These are phyloP conservation scores for Diaporthe vaccinii DNA, from an alignment of 2,329 filamentous ascomycete species.

Conservation along the genomic window DNA sequence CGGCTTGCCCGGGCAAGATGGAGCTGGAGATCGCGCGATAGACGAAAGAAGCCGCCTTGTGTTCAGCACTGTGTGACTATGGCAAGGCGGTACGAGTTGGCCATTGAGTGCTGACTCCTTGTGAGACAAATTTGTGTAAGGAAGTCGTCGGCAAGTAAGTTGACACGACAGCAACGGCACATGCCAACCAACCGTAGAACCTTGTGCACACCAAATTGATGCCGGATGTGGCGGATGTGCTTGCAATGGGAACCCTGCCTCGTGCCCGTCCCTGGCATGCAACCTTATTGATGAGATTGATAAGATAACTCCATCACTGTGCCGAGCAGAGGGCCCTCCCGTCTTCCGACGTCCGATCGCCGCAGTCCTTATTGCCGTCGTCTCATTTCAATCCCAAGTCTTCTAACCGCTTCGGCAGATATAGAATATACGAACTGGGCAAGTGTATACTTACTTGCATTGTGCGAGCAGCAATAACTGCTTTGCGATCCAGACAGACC, in stretches of 20 bases:
- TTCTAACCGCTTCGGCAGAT: not conserved
- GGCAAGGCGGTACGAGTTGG: conserved; percentile 11
- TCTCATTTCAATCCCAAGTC: not conserved
- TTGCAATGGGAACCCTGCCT: conserved; percentile 17
- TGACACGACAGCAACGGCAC: conserved; percentile 28
- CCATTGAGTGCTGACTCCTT: not conserved
- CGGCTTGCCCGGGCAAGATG: no score
- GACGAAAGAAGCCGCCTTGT: conserved; percentile 6
- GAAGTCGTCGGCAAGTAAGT: not conserved
- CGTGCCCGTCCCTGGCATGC: not conserved
- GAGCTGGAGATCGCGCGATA: conserved; percentile 9
- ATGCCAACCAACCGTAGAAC: not conserved
- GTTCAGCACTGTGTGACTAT: conserved; percentile 18
- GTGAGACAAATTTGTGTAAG: conserved; percentile 1
- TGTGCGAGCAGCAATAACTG: not conserved
- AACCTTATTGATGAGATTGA: conserved; percentile 22
- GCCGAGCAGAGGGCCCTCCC: conserved; percentile 16
- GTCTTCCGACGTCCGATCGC: conserved; percentile 16
- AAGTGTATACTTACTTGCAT: not conserved
- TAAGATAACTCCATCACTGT: conserved; percentile 24
- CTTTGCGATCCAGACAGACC: not conserved
- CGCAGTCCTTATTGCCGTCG: conserved; percentile 17
- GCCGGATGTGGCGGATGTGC: conserved; percentile 26
- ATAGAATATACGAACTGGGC: not conserved
- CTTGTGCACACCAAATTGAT: not conserved